phyloP scores from a whole-genome alignment of 495 filamentous ascomycete genomes.

The Thermothielavioides terrestris region DNA sequence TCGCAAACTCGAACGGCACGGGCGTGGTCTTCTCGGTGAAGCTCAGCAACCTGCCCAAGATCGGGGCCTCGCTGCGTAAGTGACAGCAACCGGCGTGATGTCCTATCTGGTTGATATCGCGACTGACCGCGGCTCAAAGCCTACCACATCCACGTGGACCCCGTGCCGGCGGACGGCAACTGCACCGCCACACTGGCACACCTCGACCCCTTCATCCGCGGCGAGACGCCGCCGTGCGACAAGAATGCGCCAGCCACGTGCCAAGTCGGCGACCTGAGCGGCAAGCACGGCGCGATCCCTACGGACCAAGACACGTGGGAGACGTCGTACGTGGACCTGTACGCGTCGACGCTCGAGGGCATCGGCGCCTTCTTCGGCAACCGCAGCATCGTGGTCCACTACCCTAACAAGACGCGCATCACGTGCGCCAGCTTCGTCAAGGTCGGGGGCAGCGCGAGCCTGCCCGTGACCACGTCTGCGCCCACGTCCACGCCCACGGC shows the following conservation, averaged over 20 bases:
- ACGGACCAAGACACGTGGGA: conserved; percentile 32
- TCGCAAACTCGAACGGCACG: conserved; percentile 44
- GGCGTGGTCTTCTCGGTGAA: conserved; percentile 56
- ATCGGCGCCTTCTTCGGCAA: conserved; percentile 67
- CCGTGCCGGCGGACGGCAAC: conserved; percentile 67
- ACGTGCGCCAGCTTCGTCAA: conserved; percentile 60
- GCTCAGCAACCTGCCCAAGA: conserved; percentile 57
- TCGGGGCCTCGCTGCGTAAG: conserved; percentile 64
- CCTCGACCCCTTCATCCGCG: conserved; percentile 46
- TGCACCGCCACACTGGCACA: conserved; percentile 66
- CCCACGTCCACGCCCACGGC: conserved; percentile 1
- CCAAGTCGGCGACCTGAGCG: conserved; percentile 75
- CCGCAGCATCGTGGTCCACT: conserved; percentile 70
- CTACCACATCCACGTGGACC: conserved; percentile 75
- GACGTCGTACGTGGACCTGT: conserved; percentile 55
- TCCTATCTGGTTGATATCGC: conserved; percentile 1
- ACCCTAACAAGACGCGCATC: conserved; percentile 59
- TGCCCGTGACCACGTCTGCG: neutral
- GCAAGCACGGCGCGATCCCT: conserved; percentile 65
- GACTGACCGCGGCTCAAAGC: conserved; percentile 33
- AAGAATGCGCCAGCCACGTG: conserved; percentile 53
- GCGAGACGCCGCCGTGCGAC: conserved; percentile 59
- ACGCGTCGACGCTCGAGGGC: conserved; percentile 50
- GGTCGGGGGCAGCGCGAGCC: conserved; percentile 9
- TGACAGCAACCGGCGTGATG: conserved; percentile 14